Evolutionary conservation across 345 rosid species (phyloP), one percentile per base, ranked within the genome.

Genomic region (Barbarea vulgaris): DNA sequence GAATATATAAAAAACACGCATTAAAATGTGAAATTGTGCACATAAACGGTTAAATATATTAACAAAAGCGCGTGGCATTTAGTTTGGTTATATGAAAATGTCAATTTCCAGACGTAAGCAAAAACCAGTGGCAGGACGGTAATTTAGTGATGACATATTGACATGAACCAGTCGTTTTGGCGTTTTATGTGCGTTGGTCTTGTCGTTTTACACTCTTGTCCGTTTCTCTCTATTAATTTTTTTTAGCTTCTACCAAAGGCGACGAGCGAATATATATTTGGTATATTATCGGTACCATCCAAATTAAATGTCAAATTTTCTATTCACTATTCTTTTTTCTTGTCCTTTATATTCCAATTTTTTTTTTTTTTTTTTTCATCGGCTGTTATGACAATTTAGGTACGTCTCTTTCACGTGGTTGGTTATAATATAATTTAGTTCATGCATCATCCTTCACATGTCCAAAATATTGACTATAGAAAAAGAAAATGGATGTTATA

Each of bases 131-230:
- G 69, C 70, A 76, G 3, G 62, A 51, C 41, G 7, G 65, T 63
- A 76, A 76, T 62, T 31, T 42, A 60, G 69, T 51, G 69, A 39
- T 75, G 69, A 67, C 79, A n/a, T n/a, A n/a, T n/a, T n/a, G n/a
- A n/a, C n/a, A n/a, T 37, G 53, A 47, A 75, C 44, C 51, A 75
- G 18, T 60, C 47, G 6, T 67, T 51, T 51, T 53, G 75, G 15
- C 80, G 80, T 69, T 69, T 76, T 69, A 69, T 76, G 70, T 69
- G 70, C 69, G 70, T 62, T 76, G 75, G 70, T 6, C 18, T 54
- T 69, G 75, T 61, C 80, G 70, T 76, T 52, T 75, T 67, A 21
- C 3, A 50, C 17, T 75, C 44, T 2, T 59, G 60, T 75, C 74
- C 6, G 41, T 67, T 50, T 67, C 48, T 6, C 48, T 22, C 5